Evolutionary conservation across 2,329 filamentous ascomycete species (phyloP).

Genomic region (Neurospora crassa): DNA sequence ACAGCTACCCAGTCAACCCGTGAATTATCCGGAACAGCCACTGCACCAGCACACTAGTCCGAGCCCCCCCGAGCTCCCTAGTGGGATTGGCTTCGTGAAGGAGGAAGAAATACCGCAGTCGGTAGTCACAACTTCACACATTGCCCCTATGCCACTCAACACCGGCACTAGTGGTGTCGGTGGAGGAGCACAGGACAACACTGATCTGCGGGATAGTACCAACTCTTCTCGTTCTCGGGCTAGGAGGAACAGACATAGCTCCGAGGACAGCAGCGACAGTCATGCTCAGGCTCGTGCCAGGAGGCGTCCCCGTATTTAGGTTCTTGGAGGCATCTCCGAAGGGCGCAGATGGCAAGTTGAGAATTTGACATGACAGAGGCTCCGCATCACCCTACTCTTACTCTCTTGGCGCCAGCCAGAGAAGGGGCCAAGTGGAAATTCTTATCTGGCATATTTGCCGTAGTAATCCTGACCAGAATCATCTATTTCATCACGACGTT

Average conservation of each 20-base stretch:
- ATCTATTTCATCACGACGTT: slow-evolving; percentile 3
- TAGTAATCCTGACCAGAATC: neutral
- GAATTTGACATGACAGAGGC: neutral
- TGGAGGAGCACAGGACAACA: neutral
- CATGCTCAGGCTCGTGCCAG: neutral
- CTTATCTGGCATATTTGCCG: neutral
- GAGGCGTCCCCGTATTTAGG: neutral
- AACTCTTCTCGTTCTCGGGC: neutral
- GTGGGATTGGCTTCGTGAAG: neutral
- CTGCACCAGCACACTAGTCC: neutral
- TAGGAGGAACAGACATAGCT: neutral
- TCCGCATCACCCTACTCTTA: neutral
- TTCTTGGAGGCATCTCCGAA: neutral
- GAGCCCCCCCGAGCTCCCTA: neutral
- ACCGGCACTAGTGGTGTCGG: neutral
- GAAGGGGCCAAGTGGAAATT: neutral
- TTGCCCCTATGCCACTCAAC: neutral
- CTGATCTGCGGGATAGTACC: neutral
- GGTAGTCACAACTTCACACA: neutral
- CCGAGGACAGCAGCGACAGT: neutral
- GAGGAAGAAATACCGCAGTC: neutral
- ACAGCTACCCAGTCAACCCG: neutral
- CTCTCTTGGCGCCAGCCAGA: no score
- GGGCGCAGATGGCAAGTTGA: neutral
- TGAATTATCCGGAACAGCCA: neutral